These are phyloP conservation scores for Saturnispora silvae DNA, from an alignment of 805 yeast species.

Conservation along the genomic window DNA sequence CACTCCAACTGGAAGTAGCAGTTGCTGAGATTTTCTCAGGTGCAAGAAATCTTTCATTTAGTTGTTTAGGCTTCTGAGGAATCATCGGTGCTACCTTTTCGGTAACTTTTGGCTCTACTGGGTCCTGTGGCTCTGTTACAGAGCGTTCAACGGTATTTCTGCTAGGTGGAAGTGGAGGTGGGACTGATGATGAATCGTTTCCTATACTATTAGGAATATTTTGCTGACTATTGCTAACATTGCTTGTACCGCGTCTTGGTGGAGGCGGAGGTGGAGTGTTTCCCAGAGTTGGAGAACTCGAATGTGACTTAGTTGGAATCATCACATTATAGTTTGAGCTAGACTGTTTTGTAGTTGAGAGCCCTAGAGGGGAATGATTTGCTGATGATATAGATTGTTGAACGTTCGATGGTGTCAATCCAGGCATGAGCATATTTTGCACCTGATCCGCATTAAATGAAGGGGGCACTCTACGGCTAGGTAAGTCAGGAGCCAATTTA, in stretches of 20 bases:
- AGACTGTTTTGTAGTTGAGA: slow-evolving; percentile 3
- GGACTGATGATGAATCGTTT: background rate
- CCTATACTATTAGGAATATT: too few relatives aligned
- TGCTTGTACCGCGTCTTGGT: slow-evolving; percentile 16
- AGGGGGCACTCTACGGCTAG: slow-evolving; percentile 18
- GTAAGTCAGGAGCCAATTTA: slow-evolving; percentile 11
- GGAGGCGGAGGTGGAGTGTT: slow-evolving; percentile 23
- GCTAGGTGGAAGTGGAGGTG: background rate
- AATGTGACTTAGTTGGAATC: slow-evolving; percentile 24
- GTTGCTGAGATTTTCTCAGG: background rate
- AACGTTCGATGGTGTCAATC: slow-evolving; percentile 15
- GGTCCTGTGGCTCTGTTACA: slow-evolving; percentile 9
- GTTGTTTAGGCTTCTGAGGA: slow-evolving; percentile 18
- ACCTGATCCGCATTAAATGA: slow-evolving; percentile 16
- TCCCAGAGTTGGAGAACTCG: slow-evolving; percentile 17
- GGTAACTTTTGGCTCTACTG: slow-evolving; percentile 8
- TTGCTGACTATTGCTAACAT: too few relatives aligned
- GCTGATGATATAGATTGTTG: slow-evolving; percentile 10
- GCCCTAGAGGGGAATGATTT: background rate
- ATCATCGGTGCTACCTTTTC: slow-evolving; percentile 23
- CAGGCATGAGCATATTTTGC: slow-evolving; percentile 17
- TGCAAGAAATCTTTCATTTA: slow-evolving; percentile 13
- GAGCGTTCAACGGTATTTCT: too few relatives aligned
- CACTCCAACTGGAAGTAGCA: slow-evolving; percentile 17
- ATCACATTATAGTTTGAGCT: slow-evolving; percentile 16